A percentile compares a stretch with the other conserved stretches of the same genome.
Evolutionary conservation across 768 basidiomycete genomes (phyloP).

Genomic region (Suillus plorans): DNA sequence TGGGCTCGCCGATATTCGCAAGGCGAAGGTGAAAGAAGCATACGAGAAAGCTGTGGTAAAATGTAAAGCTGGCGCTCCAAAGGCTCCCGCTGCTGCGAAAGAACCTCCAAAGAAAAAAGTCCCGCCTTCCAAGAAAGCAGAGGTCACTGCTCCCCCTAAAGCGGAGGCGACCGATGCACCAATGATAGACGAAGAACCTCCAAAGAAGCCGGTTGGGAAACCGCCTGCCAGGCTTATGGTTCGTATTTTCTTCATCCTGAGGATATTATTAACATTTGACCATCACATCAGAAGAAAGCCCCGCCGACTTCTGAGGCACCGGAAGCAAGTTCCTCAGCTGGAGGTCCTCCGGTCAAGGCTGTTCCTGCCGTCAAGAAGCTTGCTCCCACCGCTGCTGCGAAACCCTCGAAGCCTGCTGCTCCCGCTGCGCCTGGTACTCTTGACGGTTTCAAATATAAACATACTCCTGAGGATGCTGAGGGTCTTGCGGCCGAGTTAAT

Average conservation of each 20-base stretch:
- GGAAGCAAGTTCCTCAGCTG: conserved; percentile 19
- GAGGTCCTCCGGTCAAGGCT: conserved; percentile 26
- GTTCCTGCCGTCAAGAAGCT: conserved; percentile 45
- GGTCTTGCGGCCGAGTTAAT: conserved; percentile 69
- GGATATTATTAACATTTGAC: conserved; percentile 5
- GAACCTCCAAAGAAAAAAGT: conserved; percentile 38
- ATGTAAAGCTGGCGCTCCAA: conserved; percentile 66
- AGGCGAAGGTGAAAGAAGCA: conserved; percentile 91
- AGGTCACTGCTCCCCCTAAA: conserved; percentile 16
- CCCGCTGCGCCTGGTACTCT: conserved; percentile 52
- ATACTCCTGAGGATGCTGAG: conserved; percentile 91
- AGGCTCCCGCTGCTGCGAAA: conserved; percentile 31
- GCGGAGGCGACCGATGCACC: conserved; percentile 12
- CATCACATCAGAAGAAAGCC: conserved; percentile 51
- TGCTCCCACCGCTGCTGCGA: conserved; percentile 36
- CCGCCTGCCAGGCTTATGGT: conserved; percentile 49
- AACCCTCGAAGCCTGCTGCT: conserved; percentile 48
- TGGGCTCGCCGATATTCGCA: conserved; percentile 79
- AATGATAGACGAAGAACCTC: conserved; percentile 30
- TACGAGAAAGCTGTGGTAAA: conserved; percentile 91
- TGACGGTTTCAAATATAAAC: conserved; percentile 89
- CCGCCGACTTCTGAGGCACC: conserved; percentile 35
- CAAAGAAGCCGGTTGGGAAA: conserved; percentile 50
- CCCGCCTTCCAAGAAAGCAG: conserved; percentile 26
- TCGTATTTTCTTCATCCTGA: conserved; percentile 2